Base-by-base conservation (phyloP, 2,329 filamentous ascomycete species). In the Stromatinia cepivora region DNA sequence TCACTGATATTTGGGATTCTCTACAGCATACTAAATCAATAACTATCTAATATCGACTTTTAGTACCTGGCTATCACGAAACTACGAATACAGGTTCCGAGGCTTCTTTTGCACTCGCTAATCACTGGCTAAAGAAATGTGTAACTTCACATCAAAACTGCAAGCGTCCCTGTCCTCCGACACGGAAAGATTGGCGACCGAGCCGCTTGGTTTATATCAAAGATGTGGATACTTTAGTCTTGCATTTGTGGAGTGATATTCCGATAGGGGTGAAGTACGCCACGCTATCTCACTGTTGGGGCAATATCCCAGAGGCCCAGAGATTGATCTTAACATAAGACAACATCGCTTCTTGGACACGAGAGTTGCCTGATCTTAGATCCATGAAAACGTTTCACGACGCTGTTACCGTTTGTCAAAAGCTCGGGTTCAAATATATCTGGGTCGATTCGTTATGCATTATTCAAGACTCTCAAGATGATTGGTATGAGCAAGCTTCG, bases 111-210 rank as follows among this genome's bases (percentile, higher is more conserved):
- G 7, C 3, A 39, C 22, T 42, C n/a, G 54, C 54, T n/a, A 39
- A 58, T 10, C 34, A 58, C n/a, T 36, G 54, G 34, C 34, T 58
- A 25, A 17, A 39, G 11, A 39, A 11, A 58, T 58, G 54, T 10
- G 1, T 58, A 5, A 39, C 22, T 17, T 58, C 22, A 6, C 34
- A 58, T 58, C 22, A 7, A 25, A 25, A 0, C 0, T 58, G 34
- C 4, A 8, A 25, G 0, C 34, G 1, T 17, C 5, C 4, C 13
- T 34, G 22, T 2, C 54, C 34, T 6, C 1, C 11, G 1, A 3
- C 10, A 7, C 22, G 9, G 22, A n/a, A 57, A 15, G 11, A 39
- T 2, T 57, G 34, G 54, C 22, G 20, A 25, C 54, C 54, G 1
- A 25, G 3, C 7, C 54, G 34, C 54, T 57, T 36, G 2, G 39